These are phyloP conservation scores for Metschnikowia bowlesiae DNA, from an alignment of 805 yeast species.

Conservation along the genomic window DNA sequence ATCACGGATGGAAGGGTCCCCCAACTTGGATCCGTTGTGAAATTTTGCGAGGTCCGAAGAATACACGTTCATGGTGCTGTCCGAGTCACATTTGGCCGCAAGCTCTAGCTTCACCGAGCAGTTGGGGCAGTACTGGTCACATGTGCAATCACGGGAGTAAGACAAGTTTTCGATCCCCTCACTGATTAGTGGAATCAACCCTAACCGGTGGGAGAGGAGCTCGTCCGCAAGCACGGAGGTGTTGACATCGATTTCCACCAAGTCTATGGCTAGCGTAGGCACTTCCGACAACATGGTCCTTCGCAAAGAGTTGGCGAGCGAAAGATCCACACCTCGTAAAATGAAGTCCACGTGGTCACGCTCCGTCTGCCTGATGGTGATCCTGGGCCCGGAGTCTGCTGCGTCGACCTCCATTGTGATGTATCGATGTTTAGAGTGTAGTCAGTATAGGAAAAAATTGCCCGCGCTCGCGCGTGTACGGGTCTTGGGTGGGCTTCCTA, in stretches of 20 bases:
- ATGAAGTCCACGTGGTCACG: conserved; percentile 88
- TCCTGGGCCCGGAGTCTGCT: conserved; percentile 58
- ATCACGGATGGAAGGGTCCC: conserved; percentile 83
- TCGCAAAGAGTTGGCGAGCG: conserved; percentile 88
- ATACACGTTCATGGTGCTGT: conserved; percentile 83
- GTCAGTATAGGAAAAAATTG: conserved; percentile 1
- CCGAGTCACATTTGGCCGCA: conserved; percentile 86
- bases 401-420: conserved; percentile 24
- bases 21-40: conserved; percentile 49
- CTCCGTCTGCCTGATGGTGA: conserved; percentile 83
- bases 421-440: not conserved
- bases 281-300: conserved; percentile 93
- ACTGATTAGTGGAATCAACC: conserved; percentile 84
- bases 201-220: conserved; percentile 89
- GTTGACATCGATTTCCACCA: conserved; percentile 89
- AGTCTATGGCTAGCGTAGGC: conserved; percentile 93
- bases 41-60: conserved; percentile 65
- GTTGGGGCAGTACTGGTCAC: conserved; percentile 95
- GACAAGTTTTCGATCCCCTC: conserved; percentile 78
- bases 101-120: conserved; percentile 86
- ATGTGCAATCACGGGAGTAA: conserved; percentile 93
- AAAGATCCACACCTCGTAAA: conserved; percentile 77
- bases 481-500: not conserved
- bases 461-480: conserved; percentile 4
- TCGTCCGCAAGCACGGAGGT: conserved; percentile 97